These are phyloP conservation scores for Blumeria hordei DNA, from an alignment of 2,329 filamentous ascomycete species.

Conservation along the genomic window DNA sequence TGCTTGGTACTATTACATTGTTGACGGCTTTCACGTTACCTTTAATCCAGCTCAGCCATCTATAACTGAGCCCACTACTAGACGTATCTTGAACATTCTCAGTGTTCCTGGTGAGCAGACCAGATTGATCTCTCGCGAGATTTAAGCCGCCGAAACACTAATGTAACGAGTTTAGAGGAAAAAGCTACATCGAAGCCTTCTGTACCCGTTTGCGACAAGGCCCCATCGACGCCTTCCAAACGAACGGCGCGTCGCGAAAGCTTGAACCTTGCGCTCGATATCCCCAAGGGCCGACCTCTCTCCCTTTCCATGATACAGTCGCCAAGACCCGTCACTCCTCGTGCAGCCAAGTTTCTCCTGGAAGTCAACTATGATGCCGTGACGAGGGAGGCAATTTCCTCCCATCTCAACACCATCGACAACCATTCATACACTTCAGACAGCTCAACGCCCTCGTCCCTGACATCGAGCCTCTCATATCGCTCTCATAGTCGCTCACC, in stretches of 20 bases:
- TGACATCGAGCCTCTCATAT: conserved; percentile 45
- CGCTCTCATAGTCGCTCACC: conserved; percentile 52
- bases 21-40: conserved; percentile 93
- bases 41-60: conserved; percentile 82
- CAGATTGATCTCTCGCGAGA: conserved; percentile 20
- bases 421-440: conserved; percentile 33
- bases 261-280: conserved; percentile 31
- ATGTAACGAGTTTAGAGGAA: conserved; percentile 11
- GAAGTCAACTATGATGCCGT: conserved; percentile 53
- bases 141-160: conserved; percentile 19
- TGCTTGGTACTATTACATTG: conserved; percentile 99
- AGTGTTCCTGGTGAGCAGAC: conserved; percentile 46
- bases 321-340: conserved; percentile 70
- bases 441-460: conserved; percentile 39
- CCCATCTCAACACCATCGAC: conserved; percentile 41
- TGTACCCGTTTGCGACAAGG: conserved; percentile 7
- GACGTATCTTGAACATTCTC: conserved; percentile 92
- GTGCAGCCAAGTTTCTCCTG: conserved; percentile 71
- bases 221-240: conserved; percentile 22
- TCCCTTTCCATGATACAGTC: conserved; percentile 76
- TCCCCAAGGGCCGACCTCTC: conserved; percentile 72
- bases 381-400: conserved; percentile 55
- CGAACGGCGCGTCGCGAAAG: conserved; percentile 18
- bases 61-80: conserved; percentile 85
- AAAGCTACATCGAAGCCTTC: conserved; percentile 19